Evolutionary conservation across 805 yeast species (phyloP).

Genomic region (Yueomyces sinensis): DNA sequence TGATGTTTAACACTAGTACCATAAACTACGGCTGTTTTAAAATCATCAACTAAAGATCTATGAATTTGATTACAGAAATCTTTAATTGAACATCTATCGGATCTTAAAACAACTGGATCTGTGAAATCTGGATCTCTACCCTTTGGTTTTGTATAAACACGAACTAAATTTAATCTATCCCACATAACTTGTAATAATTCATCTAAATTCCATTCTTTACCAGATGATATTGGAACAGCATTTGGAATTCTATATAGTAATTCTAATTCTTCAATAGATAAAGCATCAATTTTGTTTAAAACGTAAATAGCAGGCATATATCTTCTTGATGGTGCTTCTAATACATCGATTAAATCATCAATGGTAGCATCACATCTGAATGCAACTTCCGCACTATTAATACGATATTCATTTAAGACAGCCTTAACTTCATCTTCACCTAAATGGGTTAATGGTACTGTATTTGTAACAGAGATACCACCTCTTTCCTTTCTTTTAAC

Average conservation of each 20-base stretch:
- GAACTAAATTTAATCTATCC: slow-evolving; percentile 78
- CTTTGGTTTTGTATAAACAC: slow-evolving; percentile 96
- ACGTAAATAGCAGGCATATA: slow-evolving; percentile 95
- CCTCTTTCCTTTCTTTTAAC: slow-evolving; percentile 92
- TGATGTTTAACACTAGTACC: slow-evolving; percentile 96
- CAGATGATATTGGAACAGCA: slow-evolving; percentile 95
- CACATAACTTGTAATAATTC: slow-evolving; percentile 92
- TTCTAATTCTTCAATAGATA: slow-evolving; percentile 87
- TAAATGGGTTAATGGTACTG: slow-evolving; percentile 83
- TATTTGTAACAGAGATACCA: slow-evolving; percentile 85
- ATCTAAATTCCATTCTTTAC: slow-evolving; percentile 93
- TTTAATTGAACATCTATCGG: slow-evolving; percentile 72
- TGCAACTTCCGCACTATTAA: slow-evolving; percentile 91
- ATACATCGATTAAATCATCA: slow-evolving; percentile 88
- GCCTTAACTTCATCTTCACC: slow-evolving; percentile 92
- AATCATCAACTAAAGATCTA: slow-evolving; percentile 85
- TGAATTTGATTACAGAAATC: slow-evolving; percentile 96
- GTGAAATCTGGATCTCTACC: slow-evolving; percentile 86
- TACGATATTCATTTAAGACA: slow-evolving; percentile 89
- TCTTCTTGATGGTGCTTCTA: slow-evolving; percentile 81
- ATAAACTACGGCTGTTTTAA: slow-evolving; percentile 82
- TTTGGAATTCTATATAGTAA: slow-evolving; percentile 84
- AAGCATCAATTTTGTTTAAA: slow-evolving; percentile 88
- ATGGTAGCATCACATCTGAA: slow-evolving; percentile 97
- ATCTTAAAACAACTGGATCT: slow-evolving; percentile 88